phyloP scores from a whole-genome alignment of 2,329 filamentous ascomycete species.

The Samsoniella hepiali region DNA sequence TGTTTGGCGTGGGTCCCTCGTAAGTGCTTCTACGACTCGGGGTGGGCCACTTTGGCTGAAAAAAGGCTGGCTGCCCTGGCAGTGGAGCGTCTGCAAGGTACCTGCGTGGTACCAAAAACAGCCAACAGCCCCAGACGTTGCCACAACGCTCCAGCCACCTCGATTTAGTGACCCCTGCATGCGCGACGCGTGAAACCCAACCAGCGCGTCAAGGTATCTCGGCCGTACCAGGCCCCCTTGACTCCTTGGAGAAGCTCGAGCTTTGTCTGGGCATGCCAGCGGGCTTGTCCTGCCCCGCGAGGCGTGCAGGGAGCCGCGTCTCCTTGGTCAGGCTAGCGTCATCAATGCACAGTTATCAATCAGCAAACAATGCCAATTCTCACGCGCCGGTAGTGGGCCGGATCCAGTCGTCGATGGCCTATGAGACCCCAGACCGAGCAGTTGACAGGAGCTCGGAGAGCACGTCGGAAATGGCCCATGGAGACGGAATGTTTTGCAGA shows the following conservation, averaged over 20 bases:
- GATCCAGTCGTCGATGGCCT: constrained; percentile 20
- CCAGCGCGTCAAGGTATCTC: constrained; percentile 25
- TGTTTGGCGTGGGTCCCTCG: constrained; percentile 24
- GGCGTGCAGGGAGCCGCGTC: constrained; percentile 11
- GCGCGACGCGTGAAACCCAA: constrained; percentile 23
- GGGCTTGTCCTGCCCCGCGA: constrained; percentile 23
- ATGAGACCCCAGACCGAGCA: constrained; percentile 14
- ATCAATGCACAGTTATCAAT: constrained; percentile 29
- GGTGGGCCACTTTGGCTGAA: constrained; percentile 27
- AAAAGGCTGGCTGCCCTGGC: constrained; percentile 14
- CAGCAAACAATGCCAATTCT: constrained; percentile 28
- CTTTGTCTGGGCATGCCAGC: constrained; percentile 18
- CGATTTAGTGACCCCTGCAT: constrained; percentile 9
- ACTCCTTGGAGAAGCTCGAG: neutral
- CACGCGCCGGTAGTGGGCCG: constrained; percentile 24
- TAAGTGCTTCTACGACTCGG: neutral
- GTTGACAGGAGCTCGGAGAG: constrained; percentile 25
- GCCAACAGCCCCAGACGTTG: neutral
- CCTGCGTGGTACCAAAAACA: constrained; percentile 20
- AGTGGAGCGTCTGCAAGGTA: constrained; percentile 19
- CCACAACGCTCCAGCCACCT: constrained; percentile 22
- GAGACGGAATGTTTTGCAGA: constrained; percentile 1
- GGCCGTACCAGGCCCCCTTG: neutral
- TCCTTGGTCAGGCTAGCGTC: constrained; percentile 25
- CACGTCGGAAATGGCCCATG: constrained; percentile 20